Evolutionary conservation across 129 eudicot genomes (phyloP), one percentile per base, ranked within the genome.

Genomic region (Chrysanthemum makinoi): DNA sequence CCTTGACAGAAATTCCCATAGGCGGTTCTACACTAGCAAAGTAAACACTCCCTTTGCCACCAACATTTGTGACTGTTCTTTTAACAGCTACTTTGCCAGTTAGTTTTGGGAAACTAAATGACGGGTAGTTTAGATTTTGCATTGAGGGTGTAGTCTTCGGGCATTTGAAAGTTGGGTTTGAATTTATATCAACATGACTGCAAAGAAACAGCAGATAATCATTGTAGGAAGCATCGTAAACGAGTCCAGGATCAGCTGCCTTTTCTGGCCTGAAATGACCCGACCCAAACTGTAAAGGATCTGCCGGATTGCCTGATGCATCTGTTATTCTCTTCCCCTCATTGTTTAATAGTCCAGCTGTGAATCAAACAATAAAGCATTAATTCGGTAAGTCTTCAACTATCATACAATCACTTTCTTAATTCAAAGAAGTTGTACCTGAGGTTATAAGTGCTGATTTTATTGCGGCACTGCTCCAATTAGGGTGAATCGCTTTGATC

Each of bases 211-310:
- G 83, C 4, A 88, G 74, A 69, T 95, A 95, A 72, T 95, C 97
- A 1, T 62, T 65, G 79, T 90, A 86, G 3, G 97, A 80, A 35
- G 99, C 88, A 22, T 95, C 88, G n/a, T 95, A 95, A 5, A 95
- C 80, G 0, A 95, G 89, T 51, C 99, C 99, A 43, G 99, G 99
- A 62, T 95, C 97, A 28, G 89, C 89, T 65, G 99, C 97, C 61
- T 82, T 90, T 53, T 81, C 65, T 16, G 99, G 99, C 49, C 86
- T 76, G 85, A 95, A 84, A 68, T 95, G 94, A 58, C 99, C 99
- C 0, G 91, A 66, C 43, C 99, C 99, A 9, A 76, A 88, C 33
- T 90, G 97, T 72, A 95, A 95, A 2, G 97, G 88, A 62, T 90
- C 93, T 1, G 97, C 97, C 4, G 81, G 80, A 3, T 69, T 72